phyloP scores from a whole-genome alignment of 2,329 filamentous ascomycete genomes.

The Neofusicoccum umdonicola region DNA sequence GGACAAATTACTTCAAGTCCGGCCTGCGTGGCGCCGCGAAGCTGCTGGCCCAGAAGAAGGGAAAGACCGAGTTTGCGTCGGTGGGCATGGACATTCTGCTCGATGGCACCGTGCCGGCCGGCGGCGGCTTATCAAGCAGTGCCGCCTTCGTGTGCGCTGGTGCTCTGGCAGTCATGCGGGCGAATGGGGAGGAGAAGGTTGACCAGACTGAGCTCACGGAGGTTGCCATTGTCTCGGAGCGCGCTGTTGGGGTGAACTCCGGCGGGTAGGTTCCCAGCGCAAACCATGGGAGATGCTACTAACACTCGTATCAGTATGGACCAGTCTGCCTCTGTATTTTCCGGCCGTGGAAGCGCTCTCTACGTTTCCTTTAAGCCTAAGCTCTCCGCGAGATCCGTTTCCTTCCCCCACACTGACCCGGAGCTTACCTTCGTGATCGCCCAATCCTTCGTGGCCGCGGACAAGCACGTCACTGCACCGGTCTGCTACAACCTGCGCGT shows the following conservation, averaged over 20 bases:
- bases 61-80: constrained; percentile 60
- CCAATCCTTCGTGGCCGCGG: constrained; percentile 88
- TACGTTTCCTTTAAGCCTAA: constrained; percentile 85
- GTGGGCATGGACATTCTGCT: constrained; percentile 83
- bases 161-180: constrained; percentile 81
- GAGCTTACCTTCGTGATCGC: constrained; percentile 91
- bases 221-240: constrained; percentile 89
- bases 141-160: constrained; percentile 91
- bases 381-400: constrained; percentile 72
- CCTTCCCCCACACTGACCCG: constrained; percentile 76
- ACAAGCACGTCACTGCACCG: constrained; percentile 91
- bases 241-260: constrained; percentile 92
- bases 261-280: constrained; percentile 64
- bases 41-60: constrained; percentile 66
- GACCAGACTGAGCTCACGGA: constrained; percentile 92
- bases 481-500: constrained; percentile 96
- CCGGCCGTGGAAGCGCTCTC: constrained; percentile 77
- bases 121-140: constrained; percentile 88
- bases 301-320: constrained; percentile 69
- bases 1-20: constrained; percentile 98
- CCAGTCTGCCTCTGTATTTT: constrained; percentile 93
- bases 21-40: constrained; percentile 80
- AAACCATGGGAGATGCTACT: constrained; percentile 18
- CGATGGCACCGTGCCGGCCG: constrained; percentile 87
- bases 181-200: constrained; percentile 73